A percentile compares a stretch with the other conserved stretches of the same genome.
These are phyloP conservation scores for Lactarius akahatsu DNA, from an alignment of 768 basidiomycete species.

Conservation along the genomic window DNA sequence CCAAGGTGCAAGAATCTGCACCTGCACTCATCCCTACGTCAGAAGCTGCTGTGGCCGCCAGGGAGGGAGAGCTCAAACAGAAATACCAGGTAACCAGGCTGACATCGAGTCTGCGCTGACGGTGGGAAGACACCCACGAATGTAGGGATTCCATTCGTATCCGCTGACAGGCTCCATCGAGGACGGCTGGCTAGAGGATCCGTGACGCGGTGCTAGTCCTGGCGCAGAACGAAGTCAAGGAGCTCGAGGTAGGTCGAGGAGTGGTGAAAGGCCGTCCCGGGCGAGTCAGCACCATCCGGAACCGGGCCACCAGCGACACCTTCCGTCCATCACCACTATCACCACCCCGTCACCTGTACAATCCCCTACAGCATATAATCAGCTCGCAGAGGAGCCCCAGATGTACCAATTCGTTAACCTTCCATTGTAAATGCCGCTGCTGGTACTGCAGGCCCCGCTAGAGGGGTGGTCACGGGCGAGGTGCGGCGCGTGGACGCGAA, in stretches of 20 bases:
- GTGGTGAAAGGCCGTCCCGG: constrained; percentile 51
- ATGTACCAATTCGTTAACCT: constrained; percentile 1
- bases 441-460: neutral
- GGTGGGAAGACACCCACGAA: too few species aligned
- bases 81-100: constrained; percentile 41
- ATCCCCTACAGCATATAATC: constrained; percentile 32
- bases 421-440: neutral
- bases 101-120: too few species aligned
- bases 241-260: constrained; percentile 62
- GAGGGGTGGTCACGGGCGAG: constrained; percentile 26
- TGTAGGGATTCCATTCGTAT: too few species aligned
- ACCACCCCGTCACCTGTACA: constrained; percentile 32
- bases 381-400: constrained; percentile 12
- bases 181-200: constrained; percentile 61
- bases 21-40: constrained; percentile 27
- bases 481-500: constrained; percentile 1
- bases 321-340: constrained; percentile 4
- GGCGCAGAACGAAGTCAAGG: constrained; percentile 61
- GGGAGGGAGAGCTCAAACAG: constrained; percentile 47
- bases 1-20: constrained; percentile 33
- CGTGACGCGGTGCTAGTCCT: constrained; percentile 51
- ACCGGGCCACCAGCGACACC: too few species aligned
- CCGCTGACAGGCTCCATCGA: too few species aligned
- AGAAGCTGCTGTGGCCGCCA: constrained; percentile 44
- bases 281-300: neutral